These are phyloP conservation scores for Rhodomyrtus psidioides DNA, from an alignment of 441 rosid species.

Conservation along the genomic window DNA sequence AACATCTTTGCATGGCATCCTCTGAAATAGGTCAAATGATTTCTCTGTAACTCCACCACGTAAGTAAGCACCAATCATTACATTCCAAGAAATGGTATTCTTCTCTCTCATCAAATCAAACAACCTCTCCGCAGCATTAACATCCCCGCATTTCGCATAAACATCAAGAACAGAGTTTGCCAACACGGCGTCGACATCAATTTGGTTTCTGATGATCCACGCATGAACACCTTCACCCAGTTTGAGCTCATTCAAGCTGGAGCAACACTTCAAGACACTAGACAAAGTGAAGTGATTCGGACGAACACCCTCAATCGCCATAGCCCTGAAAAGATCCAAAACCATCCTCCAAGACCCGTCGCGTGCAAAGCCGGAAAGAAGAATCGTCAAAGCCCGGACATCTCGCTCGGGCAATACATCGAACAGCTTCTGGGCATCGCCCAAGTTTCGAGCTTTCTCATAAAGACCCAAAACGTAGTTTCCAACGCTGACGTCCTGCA, in stretches of 20 bases:
- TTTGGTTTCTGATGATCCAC: conserved; percentile 34
- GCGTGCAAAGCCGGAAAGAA: conserved; percentile 28
- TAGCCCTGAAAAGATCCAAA: conserved; percentile 20
- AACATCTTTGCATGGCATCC: conserved; percentile 13
- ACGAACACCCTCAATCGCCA: conserved; percentile 22
- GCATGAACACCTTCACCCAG: conserved; percentile 41
- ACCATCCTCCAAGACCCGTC: conserved; percentile 8
- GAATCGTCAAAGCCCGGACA: conserved; percentile 36
- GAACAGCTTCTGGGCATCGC: conserved; percentile 30
- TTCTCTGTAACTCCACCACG: conserved; percentile 23
- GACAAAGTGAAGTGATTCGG: conserved; percentile 51
- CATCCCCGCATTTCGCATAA: conserved; percentile 31
- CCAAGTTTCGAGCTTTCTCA: not conserved
- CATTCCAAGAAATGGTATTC: conserved; percentile 33
- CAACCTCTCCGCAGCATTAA: conserved; percentile 15
- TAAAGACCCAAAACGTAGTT: conserved; percentile 16
- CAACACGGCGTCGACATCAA: conserved; percentile 27
- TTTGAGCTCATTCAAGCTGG: conserved; percentile 22
- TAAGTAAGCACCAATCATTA: conserved; percentile 30
- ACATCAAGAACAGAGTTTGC: conserved; percentile 42
- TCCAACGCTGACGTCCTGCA: conserved; percentile 3
- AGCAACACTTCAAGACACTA: conserved; percentile 34
- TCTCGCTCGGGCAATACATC: conserved; percentile 28
- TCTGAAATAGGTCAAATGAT: conserved; percentile 28
- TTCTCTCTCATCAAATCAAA: conserved; percentile 28